phyloP scores from a whole-genome alignment of 78 protist species.

The Dictyostelium brefeldianum region DNA sequence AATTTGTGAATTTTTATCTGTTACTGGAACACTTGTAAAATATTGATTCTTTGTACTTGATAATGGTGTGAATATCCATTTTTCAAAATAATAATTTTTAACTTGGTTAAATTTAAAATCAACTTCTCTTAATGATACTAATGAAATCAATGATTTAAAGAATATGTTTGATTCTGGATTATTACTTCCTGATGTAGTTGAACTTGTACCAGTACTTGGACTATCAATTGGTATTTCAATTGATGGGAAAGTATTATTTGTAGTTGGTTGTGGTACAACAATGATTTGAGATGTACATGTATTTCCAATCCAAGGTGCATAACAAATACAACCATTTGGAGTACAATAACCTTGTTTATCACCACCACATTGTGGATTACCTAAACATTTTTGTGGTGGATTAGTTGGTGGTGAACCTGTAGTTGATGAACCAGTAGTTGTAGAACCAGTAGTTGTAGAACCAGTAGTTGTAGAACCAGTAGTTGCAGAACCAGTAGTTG shows the following conservation, averaged over 20 bases:
- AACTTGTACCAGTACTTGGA: too few relatives aligned
- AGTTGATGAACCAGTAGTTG: background rate
- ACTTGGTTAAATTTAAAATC: background rate
- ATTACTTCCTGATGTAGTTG: too few relatives aligned
- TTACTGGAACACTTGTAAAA: background rate
- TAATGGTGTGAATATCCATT: background rate
- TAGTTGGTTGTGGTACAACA: background rate
- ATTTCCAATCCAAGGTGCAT: background rate
- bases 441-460: background rate
- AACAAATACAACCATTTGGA: background rate
- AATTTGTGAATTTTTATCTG: background rate
- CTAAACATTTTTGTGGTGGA: background rate
- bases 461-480: background rate
- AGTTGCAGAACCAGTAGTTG: background rate
- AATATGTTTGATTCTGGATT: too few relatives aligned
- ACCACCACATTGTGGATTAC: background rate
- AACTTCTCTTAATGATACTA: conserved; percentile 1
- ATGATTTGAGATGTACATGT: background rate
- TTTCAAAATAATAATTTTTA: background rate
- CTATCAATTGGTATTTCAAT: too few relatives aligned
- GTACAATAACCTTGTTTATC: background rate
- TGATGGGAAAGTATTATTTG: too few relatives aligned
- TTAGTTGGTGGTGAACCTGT: background rate
- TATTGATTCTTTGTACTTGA: background rate
- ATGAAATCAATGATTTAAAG: background rate